Evolutionary conservation across 768 basidiomycete genomes (phyloP), one percentile per base, ranked within the genome.

Genomic region (Boletus rufocinnamomeus): DNA sequence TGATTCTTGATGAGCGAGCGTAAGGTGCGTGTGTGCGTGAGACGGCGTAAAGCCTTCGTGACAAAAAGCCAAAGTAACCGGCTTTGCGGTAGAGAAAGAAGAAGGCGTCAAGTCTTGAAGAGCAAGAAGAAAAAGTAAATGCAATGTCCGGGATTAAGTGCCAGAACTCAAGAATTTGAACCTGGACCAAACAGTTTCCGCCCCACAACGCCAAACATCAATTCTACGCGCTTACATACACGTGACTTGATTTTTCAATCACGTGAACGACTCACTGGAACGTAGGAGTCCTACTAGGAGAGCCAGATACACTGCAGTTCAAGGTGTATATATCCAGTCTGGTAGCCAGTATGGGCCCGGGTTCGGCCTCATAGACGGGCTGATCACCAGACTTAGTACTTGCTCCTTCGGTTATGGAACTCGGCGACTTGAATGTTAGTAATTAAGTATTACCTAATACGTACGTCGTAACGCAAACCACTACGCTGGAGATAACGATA

Each of bases 31-130:
- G 63, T 19, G 60, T 58, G 65, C 68, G 72, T 74, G 37, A 71
- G 37, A 62, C 64, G 72, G 72, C 74, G 73, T 72, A 66, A 73
- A 73, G 72, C 70, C 73, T 74, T 76, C 73, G 72, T 69, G 63
- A 66, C 70, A 56, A 58, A 44, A 69, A 62, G 70, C 70, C 68
- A 69, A 70, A 70, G 67, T 28, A 63, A 72, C 47, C 69, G 65
- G 72, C 74, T 66, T 72, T 61, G 57, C 54, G 60, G 58, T 60
- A 54, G 32, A 23, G 48, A 27, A 44, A 38, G 38, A 50, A 28
- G 49, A 60, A 57, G 56, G 63, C 63, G 63, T 58, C 50, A 54
- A 50, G 62, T 64, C 58, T 68, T 51, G 58, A 63, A 66, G 61
- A 50, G 50, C 55, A 47, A 63, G 28, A 58, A 58, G 47, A 34